Base-by-base conservation (phyloP, 2,329 filamentous ascomycete species). In the Ophioceras dolichostomum region DNA sequence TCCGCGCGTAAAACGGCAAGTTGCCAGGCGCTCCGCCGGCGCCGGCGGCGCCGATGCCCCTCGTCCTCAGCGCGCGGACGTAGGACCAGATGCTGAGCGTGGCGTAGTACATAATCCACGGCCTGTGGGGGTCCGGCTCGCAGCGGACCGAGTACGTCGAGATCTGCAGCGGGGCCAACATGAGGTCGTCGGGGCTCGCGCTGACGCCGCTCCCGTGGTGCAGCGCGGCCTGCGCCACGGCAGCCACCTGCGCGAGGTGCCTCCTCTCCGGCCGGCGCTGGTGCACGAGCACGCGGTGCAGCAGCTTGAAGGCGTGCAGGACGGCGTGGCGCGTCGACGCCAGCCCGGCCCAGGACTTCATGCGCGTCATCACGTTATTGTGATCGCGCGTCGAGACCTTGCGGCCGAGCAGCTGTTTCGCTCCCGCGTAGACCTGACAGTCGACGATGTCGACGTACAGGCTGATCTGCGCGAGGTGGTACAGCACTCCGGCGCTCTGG, bases 41-140 rank as follows among this genome's bases (percentile, higher is more conserved):
- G 12, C n/a, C 26, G 14, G 24, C 4, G 12, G 9, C 5, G 18
- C 32, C 18, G 12, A n/a, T 4, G 37, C 17, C 19, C n/a, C 14
- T 17, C 17, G 9, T 17, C 1, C 75, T 77, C 12, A 89, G 60
- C 1, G 87, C 84, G 48, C 78, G 86, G 3, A 85, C 85, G 50
- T 89, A 94, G 4, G 76, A 82, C 85, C 86, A 94, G 10, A 94
- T 85, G 34, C 85, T 82, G 37, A 94, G 63, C 1, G 79, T 76
- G 0, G 87, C 83, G 48, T 89, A 89, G 59, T 94, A 94, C 53
- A 94, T 70, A 31, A 93, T 83, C 86, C 87, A 94, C 0, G 87
- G 84, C 19, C 86, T 71, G 48, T 94, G 89, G 17, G 91, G 76
- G 19, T 94, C 73, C 21, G 79, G 75, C 51, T 94, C 87, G 45